Evolutionary conservation across 345 rosid genomes (phyloP).

Genomic region (Raphanus raphanistrum): DNA sequence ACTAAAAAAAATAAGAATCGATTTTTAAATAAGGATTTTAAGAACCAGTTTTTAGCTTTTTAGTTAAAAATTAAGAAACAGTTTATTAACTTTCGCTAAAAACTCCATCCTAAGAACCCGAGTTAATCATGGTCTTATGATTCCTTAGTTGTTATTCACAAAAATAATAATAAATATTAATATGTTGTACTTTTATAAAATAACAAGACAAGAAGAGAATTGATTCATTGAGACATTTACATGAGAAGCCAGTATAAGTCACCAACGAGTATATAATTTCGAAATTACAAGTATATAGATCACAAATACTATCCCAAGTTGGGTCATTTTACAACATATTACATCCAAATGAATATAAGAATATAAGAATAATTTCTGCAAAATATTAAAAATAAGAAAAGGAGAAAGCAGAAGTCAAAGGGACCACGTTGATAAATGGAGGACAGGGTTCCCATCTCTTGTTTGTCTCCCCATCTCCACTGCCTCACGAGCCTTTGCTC

Average conservation of each 20-base stretch:
- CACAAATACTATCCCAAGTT: slow-evolving; percentile 30
- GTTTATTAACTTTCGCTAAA: too few relatives aligned
- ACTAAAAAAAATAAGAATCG: too few relatives aligned
- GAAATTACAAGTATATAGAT: slow-evolving; percentile 30
- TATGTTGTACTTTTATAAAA: not conserved
- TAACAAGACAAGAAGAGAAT: not conserved
- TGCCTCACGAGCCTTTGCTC: slow-evolving; percentile 61
- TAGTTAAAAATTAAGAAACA: too few relatives aligned
- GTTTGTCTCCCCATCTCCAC: slow-evolving; percentile 48
- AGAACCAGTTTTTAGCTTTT: too few relatives aligned
- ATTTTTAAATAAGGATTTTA: too few relatives aligned
- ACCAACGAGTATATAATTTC: slow-evolving; percentile 20
- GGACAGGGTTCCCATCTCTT: slow-evolving; percentile 54
- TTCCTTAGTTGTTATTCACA: not conserved
- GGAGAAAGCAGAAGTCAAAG: slow-evolving; percentile 40
- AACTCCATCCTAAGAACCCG: too few relatives aligned
- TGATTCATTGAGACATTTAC: not conserved
- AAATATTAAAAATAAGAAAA: slow-evolving; percentile 18
- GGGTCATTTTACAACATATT: slow-evolving; percentile 21
- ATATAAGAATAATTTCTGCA: slow-evolving; percentile 8
- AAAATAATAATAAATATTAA: not conserved
- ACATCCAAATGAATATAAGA: slow-evolving; percentile 25
- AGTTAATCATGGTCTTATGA: too few relatives aligned
- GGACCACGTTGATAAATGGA: slow-evolving; percentile 50
- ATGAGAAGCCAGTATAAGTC: slow-evolving; percentile 10